Evolutionary conservation across 2,329 filamentous ascomycete genomes (phyloP).

Genomic region (Sporothrix variecibatus): DNA sequence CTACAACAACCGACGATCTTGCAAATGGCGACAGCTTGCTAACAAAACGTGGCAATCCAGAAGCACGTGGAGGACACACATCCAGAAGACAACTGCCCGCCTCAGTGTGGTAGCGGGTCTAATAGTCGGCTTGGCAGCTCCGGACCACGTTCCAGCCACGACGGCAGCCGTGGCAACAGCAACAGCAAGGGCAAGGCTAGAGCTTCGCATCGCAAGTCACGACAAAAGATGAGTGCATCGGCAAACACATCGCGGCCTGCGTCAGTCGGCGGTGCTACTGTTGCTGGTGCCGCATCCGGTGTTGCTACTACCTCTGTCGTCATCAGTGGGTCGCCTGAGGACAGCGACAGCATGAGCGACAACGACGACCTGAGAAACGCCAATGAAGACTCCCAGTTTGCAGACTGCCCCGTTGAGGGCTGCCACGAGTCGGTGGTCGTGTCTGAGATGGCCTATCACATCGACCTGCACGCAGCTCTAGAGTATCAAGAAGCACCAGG

Average conservation of each 20-base stretch:
- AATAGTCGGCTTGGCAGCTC: conserved; percentile 7
- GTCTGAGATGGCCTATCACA: conserved; percentile 57
- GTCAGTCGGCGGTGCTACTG: not conserved
- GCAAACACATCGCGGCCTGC: not conserved
- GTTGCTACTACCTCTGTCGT: not conserved
- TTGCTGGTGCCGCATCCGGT: not conserved
- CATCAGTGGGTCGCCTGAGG: not conserved
- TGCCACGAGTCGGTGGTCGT: conserved; percentile 61
- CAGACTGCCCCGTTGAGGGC: conserved; percentile 55
- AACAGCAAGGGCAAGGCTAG: not conserved
- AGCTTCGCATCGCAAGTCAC: not conserved
- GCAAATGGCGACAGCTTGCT: not conserved
- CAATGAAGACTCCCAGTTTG: conserved; percentile 41
- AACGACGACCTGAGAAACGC: conserved; percentile 33
- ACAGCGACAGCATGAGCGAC: conserved; percentile 8
- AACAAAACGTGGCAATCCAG: not conserved
- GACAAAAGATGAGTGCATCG: not conserved
- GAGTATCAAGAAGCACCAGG: conserved; percentile 38
- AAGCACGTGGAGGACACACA: conserved; percentile 39
- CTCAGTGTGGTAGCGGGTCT: conserved; percentile 16
- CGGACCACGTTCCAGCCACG: not conserved
- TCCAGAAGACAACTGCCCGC: conserved; percentile 24
- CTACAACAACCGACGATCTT: not conserved
- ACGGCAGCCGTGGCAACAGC: not conserved
- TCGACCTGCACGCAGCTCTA: conserved; percentile 58